Conservation (phyloP, 768 basidiomycete species). For the Phylloporus scabripes region DNA sequence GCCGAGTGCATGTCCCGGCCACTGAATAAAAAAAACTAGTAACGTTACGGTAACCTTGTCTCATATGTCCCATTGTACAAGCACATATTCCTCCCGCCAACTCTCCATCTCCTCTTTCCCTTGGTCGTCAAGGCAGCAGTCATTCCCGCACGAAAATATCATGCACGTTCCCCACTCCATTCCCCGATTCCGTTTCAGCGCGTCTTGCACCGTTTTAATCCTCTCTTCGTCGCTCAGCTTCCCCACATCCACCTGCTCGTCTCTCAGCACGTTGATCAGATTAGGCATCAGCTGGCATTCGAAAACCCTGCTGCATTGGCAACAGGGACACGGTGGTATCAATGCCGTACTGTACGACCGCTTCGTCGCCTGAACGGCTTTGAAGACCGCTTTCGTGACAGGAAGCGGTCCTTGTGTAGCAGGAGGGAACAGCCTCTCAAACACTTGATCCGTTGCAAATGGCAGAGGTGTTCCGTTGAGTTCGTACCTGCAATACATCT, state of each 20-base stretch:
- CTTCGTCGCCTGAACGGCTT: slow-evolving; percentile 40
- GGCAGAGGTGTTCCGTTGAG: slow-evolving; percentile 80
- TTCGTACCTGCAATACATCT: slow-evolving; percentile 60
- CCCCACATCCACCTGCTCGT: slow-evolving; percentile 22
- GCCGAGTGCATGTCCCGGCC: slow-evolving; percentile 18
- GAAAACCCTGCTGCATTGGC: slow-evolving; percentile 66
- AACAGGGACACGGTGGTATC: slow-evolving; percentile 62
- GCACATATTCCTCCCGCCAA: slow-evolving; percentile 74
- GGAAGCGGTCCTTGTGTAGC: slow-evolving; percentile 42
- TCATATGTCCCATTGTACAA: slow-evolving; percentile 72
- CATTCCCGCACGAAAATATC: slow-evolving; percentile 80
- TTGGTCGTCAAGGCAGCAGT: slow-evolving; percentile 56
- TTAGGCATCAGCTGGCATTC: slow-evolving; percentile 96
- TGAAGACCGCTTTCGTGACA: slow-evolving; percentile 58
- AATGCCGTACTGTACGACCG: slow-evolving; percentile 50
- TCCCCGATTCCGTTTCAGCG: slow-evolving; percentile 51
- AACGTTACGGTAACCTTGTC: slow-evolving; percentile 18
- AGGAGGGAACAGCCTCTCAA: slow-evolving; percentile 66
- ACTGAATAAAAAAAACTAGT: slow-evolving; percentile 15
- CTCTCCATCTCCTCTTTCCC: slow-evolving; percentile 35
- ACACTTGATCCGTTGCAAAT: slow-evolving; percentile 73
- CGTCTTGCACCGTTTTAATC: slow-evolving; percentile 52
- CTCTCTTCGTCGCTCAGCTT: slow-evolving; percentile 63
- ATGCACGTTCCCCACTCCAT: slow-evolving; percentile 97
- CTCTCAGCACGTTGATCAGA: slow-evolving; percentile 70